Evolutionary conservation across 768 basidiomycete genomes (phyloP).

Genomic region (Chiua virens): DNA sequence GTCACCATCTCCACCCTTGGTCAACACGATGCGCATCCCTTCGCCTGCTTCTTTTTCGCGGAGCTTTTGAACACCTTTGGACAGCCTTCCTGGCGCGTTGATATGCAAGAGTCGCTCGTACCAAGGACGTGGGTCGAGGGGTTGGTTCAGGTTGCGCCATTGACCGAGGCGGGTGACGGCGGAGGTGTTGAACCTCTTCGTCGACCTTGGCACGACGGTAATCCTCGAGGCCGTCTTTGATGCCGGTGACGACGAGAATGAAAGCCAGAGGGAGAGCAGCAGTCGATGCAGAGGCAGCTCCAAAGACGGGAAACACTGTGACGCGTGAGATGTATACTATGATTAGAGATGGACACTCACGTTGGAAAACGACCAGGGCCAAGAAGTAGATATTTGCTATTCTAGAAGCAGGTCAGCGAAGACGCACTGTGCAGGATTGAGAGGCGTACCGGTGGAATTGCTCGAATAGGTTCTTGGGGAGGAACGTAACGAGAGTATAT

Average conservation of each 20-base stretch:
- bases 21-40: constrained; percentile 64
- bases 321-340: constrained; percentile 9
- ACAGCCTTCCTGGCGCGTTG: constrained; percentile 71
- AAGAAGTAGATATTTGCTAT: constrained; percentile 95
- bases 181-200: constrained; percentile 92
- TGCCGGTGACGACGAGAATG: constrained; percentile 83
- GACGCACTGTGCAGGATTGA: background rate
- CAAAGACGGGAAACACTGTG: constrained; percentile 87
- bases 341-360: constrained; percentile 38
- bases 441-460: constrained; percentile 80
- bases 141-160: constrained; percentile 91
- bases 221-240: constrained; percentile 97
- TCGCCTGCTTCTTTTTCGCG: constrained; percentile 78
- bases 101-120: constrained; percentile 71
- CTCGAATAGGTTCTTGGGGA: constrained; percentile 93
- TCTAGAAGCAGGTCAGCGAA: constrained; percentile 34
- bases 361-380: constrained; percentile 74
- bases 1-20: constrained; percentile 36
- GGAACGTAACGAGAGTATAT: constrained; percentile 86
- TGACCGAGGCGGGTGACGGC: constrained; percentile 87
- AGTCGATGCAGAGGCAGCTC: constrained; percentile 78
- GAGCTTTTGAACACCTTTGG: constrained; percentile 82
- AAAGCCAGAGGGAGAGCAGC: constrained; percentile 85
- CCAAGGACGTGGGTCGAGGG: constrained; percentile 72
- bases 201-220: constrained; percentile 87